Percentiles rank a stretch among this genome's conserved stretches.
These are phyloP conservation scores for Erodium trifolium DNA, from an alignment of 441 rosid species.

Conservation along the genomic window DNA sequence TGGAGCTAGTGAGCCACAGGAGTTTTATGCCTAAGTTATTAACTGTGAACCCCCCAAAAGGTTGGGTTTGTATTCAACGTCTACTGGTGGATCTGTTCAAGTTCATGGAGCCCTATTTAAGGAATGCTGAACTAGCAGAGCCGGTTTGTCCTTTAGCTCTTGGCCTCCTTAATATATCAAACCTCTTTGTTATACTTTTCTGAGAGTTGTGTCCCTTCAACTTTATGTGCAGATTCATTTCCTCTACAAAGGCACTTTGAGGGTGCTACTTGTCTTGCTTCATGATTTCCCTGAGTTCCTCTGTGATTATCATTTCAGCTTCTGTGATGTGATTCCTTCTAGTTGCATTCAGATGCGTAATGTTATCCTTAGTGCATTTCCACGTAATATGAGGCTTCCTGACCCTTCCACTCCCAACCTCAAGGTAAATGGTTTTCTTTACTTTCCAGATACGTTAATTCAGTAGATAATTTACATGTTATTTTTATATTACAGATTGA, in stretches of 20 bases:
- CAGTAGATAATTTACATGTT: not conserved
- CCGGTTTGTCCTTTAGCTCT: constrained; percentile 17
- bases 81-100: constrained; percentile 25
- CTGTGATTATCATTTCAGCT: constrained; percentile 26
- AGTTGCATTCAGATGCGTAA: constrained; percentile 29
- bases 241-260: constrained; percentile 25
- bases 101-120: constrained; percentile 29
- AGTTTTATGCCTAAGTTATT: constrained; percentile 29
- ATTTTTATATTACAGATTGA: constrained; percentile 21
- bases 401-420: constrained; percentile 28
- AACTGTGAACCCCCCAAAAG: constrained; percentile 22
- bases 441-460: not conserved
- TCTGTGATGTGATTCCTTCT: constrained; percentile 28
- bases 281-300: constrained; percentile 29
- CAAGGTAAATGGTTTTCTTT: constrained; percentile 17
- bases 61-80: constrained; percentile 25
- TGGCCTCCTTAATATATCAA: not conserved
- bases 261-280: constrained; percentile 26
- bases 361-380: constrained; percentile 28
- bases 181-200: not conserved
- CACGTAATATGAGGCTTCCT: constrained; percentile 25
- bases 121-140: constrained; percentile 24
- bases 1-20: constrained; percentile 26
- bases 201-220: not conserved
- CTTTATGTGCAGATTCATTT: constrained; percentile 20